Base-by-base conservation (phyloP, 1,139 yeast genomes). In the Taphrina pruni region DNA sequence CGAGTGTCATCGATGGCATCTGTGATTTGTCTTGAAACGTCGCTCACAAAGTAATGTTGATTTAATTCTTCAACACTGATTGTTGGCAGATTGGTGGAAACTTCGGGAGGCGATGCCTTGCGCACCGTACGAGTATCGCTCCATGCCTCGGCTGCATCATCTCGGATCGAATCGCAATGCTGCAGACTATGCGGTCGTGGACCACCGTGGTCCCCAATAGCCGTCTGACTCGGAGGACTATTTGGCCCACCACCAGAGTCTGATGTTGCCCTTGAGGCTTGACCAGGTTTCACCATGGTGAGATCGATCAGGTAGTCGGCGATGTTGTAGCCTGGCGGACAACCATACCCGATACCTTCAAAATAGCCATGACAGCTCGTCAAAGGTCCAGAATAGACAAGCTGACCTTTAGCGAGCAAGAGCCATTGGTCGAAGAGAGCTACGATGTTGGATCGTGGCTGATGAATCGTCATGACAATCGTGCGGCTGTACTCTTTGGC, bases 371-470 rank as follows among this genome's bases (percentile, higher is more conserved):
- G 85, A 26, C 88, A 90, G 14, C 75, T 76, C 0, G 67, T 62
- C 32, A 77, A 77, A 1, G 77, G 74, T 17, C 99, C 99, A 0
- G 97, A 90, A 76, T 89, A 94, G 0, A 93, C 88, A 77, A 91
- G 81, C 74, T 87, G 87, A 71, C 99, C 99, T 72, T 88, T 88
- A 52, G 97, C 90, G 68, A 94, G 82, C 65, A 94, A 80, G 1
- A 94, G 78, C 68, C 94, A 82, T 73, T 88, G 88, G 77, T 93
- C 97, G 79, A 94, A 94, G 69, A 91, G 80, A 0, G 97, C 87
- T 39, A 94, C 97, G 76, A 94, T 93, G 75, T 94, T 94, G 72
- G 97, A 90, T 76, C 99, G 85, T n/a, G 99, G 99, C 77, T 94
- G 99, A 79, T 94, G 99, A 73, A 94, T 94, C 0, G 99, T 91